phyloP scores from a whole-genome alignment of 306 rosid genomes.

The Carpinus fangiana region DNA sequence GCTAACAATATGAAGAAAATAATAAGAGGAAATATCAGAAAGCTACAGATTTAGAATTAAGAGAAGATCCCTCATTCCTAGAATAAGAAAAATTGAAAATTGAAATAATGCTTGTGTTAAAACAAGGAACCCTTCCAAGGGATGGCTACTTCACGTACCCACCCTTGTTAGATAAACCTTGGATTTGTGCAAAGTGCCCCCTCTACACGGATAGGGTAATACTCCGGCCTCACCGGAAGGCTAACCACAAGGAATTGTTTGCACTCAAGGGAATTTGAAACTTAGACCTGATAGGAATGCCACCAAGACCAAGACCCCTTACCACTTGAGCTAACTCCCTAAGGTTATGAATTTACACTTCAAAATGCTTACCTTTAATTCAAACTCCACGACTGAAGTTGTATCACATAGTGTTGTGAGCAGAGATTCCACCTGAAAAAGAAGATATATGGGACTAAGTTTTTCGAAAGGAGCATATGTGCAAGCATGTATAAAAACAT shows the following conservation, averaged over 20 bases:
- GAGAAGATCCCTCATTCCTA: slow-evolving; percentile 13
- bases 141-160: too few species aligned
- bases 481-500: slow-evolving; percentile 10
- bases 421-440: slow-evolving; percentile 69
- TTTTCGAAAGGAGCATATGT: slow-evolving; percentile 11
- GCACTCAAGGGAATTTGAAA: too few species aligned
- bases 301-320: too few species aligned
- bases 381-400: slow-evolving; percentile 63
- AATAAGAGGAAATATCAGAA: slow-evolving; percentile 22
- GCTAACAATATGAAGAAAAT: slow-evolving; percentile 43
- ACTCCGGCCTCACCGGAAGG: too few species aligned
- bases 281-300: too few species aligned
- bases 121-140: neutral
- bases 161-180: too few species aligned
- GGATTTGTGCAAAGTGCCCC: too few species aligned
- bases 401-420: slow-evolving; percentile 70
- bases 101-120: slow-evolving; percentile 4
- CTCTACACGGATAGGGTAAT: too few species aligned
- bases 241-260: too few species aligned
- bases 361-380: slow-evolving; percentile 63
- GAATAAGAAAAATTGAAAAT: slow-evolving; percentile 4
- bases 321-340: too few species aligned
- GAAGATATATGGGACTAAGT: slow-evolving; percentile 21
- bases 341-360: slow-evolving; percentile 7
- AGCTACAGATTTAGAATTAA: slow-evolving; percentile 8